A percentile compares a stretch with the other conserved stretches of the same genome.
Conservation (phyloP, 306 rosid genomes). For the Sesbania bispinosa region DNA sequence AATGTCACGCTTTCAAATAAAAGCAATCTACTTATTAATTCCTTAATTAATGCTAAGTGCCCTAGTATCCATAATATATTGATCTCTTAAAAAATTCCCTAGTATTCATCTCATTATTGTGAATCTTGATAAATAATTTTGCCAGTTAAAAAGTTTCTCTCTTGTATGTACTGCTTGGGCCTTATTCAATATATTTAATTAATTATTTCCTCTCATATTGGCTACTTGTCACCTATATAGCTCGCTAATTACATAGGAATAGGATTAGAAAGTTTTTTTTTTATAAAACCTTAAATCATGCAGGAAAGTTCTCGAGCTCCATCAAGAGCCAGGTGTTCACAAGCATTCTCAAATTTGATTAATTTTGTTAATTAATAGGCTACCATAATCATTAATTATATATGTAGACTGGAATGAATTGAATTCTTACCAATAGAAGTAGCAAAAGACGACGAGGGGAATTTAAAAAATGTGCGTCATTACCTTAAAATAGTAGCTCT, state of each 20-base stretch:
- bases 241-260: too few species aligned
- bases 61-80: too few species aligned
- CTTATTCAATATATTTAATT: neutral
- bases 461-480: slow-evolving; percentile 1
- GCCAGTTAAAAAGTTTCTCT: neutral
- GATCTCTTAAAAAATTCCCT: too few species aligned
- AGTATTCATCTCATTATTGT: too few species aligned
- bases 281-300: slow-evolving; percentile 7
- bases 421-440: slow-evolving; percentile 16
- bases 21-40: too few species aligned
- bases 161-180: neutral
- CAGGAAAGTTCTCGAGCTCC: slow-evolving; percentile 36
- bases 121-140: too few species aligned
- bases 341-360: neutral
- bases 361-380: neutral
- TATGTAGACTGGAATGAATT: neutral
- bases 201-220: neutral
- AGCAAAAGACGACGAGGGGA: neutral
- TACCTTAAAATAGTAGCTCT: slow-evolving; percentile 24
- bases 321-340: slow-evolving; percentile 29
- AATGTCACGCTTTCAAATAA: too few species aligned
- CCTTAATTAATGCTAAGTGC: too few species aligned
- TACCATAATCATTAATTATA: neutral
- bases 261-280: neutral
- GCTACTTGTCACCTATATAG: neutral